Conservation (phyloP, 345 rosid genomes). For the Eucalyptus victrix region DNA sequence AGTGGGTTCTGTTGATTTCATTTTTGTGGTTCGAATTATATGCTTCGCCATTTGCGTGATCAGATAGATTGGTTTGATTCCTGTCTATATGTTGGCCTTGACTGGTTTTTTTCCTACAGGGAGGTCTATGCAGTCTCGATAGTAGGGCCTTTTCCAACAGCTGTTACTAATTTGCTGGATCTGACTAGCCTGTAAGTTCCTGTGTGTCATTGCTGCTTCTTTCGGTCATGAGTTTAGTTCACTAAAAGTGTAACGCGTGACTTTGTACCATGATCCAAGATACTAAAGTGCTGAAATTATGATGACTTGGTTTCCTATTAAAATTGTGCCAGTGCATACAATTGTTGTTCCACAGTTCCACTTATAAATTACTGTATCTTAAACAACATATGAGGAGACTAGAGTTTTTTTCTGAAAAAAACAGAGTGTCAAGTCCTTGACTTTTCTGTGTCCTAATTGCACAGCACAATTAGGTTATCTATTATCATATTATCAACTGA, state of each 20-base stretch:
- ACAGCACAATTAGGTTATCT: neutral
- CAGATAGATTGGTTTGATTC: neutral
- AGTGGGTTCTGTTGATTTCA: neutral
- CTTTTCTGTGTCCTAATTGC: neutral
- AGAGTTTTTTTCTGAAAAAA: neutral
- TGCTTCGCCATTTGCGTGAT: neutral
- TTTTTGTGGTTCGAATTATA: neutral
- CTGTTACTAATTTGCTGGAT: constrained; percentile 85
- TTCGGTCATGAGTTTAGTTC: neutral
- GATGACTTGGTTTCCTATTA: neutral
- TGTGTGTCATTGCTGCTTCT: neutral
- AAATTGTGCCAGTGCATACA: neutral
- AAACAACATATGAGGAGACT: neutral
- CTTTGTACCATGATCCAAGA: neutral
- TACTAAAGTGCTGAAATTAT: neutral
- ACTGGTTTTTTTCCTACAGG: constrained; percentile 14
- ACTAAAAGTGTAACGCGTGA: neutral
- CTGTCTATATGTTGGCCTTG: neutral
- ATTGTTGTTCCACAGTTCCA: neutral
- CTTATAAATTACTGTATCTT: neutral
- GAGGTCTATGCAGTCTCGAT: constrained; percentile 92
- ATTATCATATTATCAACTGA: neutral
- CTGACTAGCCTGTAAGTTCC: constrained; percentile 63
- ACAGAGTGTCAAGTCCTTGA: neutral
- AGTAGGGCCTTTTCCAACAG: constrained; percentile 91